Base-by-base conservation (phyloP, 306 rosid genomes). In the Quercus gilva region DNA sequence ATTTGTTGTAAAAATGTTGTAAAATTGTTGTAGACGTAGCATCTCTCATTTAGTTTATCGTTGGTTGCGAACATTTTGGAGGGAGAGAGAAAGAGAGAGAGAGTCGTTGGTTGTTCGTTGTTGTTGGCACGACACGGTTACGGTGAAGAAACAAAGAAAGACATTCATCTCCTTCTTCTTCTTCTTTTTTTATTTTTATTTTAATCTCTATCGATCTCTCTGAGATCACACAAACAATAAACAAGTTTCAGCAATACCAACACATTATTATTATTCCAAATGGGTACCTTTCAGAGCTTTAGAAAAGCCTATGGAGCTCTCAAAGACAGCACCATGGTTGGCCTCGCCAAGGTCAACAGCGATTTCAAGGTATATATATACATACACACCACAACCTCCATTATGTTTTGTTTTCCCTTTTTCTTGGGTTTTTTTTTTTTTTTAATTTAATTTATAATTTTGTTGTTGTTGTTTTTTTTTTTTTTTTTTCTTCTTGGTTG, bases 271-370 rank as follows among this genome's bases (percentile, higher is more conserved):
- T 41, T 8, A 41, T 41, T 41, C 12, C 82, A 82, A 55, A 90
- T 95, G 99, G 99, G 94, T 49, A 91, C 97, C 31, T 92, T 88
- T 76, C 79, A 89, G 69, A 90, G 86, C 90, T 91, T 87, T 11
- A 86, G 96, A 78, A 95, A 90, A 73, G 98, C 97, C 73, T 92
- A 91, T 80, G 99, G 99, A 82, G 99, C 97, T 86, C 89, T 95
- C 76, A 95, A 95, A 77, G 99, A 95, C 72, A 85, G 97, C 41
- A 95, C 99, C 86, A 92, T 51, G 86, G 99, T 95, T 83, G 99
- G 99, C 87, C 91, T 95, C n/a, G 97, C 97, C 82, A 95, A 95
- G 85, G 94, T 95, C 87, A 90, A 91, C 25, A 95, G 98, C 85
- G 99, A 95, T 69, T 89, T 84, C 87, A 95, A 92, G 98, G 99